Percentiles rank a stretch among this genome's conserved stretches.
Conservation (phyloP, 805 yeast genomes). For the Myxozyma monticola region DNA sequence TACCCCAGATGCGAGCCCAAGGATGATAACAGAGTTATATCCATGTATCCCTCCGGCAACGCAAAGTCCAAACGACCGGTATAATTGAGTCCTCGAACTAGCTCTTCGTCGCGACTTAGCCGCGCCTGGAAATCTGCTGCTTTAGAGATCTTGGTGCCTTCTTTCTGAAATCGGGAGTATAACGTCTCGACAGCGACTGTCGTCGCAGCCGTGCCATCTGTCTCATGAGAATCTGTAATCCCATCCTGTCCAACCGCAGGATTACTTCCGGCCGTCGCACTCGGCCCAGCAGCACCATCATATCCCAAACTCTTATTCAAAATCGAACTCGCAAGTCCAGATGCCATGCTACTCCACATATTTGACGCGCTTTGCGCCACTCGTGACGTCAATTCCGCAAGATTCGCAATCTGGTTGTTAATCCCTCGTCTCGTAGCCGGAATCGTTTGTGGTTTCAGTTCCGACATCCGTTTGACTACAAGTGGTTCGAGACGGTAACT, state of each 20-base stretch:
- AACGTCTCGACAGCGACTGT: constrained; percentile 14
- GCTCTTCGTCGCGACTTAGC: constrained; percentile 30
- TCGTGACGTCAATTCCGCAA: constrained; percentile 41
- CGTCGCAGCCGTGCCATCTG: not conserved
- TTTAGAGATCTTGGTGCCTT: constrained; percentile 19
- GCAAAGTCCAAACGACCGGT: constrained; percentile 81
- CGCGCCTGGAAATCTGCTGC: constrained; percentile 17
- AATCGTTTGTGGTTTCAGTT: constrained; percentile 55
- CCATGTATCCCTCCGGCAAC: constrained; percentile 74
- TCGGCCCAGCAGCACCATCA: constrained; percentile 5
- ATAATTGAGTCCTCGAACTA: constrained; percentile 56
- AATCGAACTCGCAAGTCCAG: constrained; percentile 30
- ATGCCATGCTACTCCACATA: constrained; percentile 28
- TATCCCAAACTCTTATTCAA: constrained; percentile 29
- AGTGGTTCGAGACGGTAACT: constrained; percentile 89
- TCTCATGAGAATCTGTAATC: no score
- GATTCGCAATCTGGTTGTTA: constrained; percentile 44
- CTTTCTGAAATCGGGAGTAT: constrained; percentile 25
- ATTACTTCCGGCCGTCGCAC: not conserved
- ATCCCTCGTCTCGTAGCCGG: constrained; percentile 52
- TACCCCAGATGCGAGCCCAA: constrained; percentile 84
- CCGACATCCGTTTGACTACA: constrained; percentile 50
- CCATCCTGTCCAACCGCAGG: not conserved
- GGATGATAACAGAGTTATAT: constrained; percentile 75
- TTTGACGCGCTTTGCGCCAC: constrained; percentile 32